phyloP scores from a whole-genome alignment of 2,329 filamentous ascomycete genomes.

The Chaetomium olivaceum region DNA sequence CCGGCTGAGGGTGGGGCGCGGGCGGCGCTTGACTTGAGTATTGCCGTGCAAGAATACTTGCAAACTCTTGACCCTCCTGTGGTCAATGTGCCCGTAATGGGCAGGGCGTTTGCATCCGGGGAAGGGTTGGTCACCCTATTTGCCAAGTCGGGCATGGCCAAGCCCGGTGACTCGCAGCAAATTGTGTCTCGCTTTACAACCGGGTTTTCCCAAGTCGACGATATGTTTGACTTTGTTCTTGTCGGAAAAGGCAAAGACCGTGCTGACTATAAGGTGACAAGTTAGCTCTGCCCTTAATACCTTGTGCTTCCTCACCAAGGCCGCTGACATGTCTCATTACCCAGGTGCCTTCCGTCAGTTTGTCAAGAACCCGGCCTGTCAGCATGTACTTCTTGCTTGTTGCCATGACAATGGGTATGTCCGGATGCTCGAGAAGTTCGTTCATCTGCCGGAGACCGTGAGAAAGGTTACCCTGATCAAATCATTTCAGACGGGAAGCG shows the following conservation, averaged over 20 bases:
- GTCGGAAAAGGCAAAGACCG: slow-evolving; percentile 27
- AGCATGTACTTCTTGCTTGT: slow-evolving; percentile 21
- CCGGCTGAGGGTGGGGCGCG: slow-evolving; percentile 19
- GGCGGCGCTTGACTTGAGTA: slow-evolving; percentile 19
- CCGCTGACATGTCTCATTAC: neutral
- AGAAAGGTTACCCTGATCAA: slow-evolving; percentile 24
- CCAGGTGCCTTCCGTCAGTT: slow-evolving; percentile 24
- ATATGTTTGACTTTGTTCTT: slow-evolving; percentile 27
- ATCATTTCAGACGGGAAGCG: slow-evolving; percentile 24
- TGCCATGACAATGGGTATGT: slow-evolving; percentile 28
- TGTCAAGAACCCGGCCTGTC: slow-evolving; percentile 21
- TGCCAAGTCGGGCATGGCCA: slow-evolving; percentile 18
- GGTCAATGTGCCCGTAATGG: slow-evolving; percentile 15
- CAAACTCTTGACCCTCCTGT: slow-evolving; percentile 12
- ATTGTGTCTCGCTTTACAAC: slow-evolving; percentile 19
- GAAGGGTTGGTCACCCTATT: slow-evolving; percentile 21
- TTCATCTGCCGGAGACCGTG: neutral
- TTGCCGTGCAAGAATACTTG: slow-evolving; percentile 17
- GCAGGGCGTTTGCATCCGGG: slow-evolving; percentile 24
- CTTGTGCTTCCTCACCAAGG: too few species aligned
- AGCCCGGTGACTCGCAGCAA: neutral
- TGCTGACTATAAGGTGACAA: slow-evolving; percentile 25
- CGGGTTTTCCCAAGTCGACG: slow-evolving; percentile 26
- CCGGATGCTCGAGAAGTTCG: slow-evolving; percentile 25
- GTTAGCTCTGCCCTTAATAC: neutral